phyloP scores from a whole-genome alignment of 1,284 basidiomycete species.

The Coniferiporia weirii region DNA sequence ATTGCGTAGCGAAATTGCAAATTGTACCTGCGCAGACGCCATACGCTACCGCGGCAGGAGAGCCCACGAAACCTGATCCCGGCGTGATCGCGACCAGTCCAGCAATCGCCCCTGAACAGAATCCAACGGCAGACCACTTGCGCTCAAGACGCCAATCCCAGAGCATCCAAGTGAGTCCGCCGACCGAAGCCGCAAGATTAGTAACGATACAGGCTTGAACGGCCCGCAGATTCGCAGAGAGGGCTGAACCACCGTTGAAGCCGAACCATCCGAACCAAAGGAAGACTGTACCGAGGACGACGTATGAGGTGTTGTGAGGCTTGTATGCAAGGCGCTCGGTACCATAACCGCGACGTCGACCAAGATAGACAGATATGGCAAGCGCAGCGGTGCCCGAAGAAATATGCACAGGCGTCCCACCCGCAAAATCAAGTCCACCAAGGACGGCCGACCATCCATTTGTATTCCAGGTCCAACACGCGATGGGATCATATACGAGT shows the following conservation, averaged over 20 bases:
- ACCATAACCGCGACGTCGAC: conserved; percentile 87
- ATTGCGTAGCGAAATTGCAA: conserved; percentile 92
- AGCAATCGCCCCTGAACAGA: conserved; percentile 92
- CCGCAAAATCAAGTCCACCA: conserved; percentile 91
- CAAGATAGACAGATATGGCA: conserved; percentile 90
- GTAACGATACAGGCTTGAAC: conserved; percentile 90
- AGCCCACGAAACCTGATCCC: conserved; percentile 83
- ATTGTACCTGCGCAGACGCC: conserved; percentile 80
- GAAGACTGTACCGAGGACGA: conserved; percentile 88
- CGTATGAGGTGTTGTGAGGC: conserved; percentile 83
- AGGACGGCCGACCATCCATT: conserved; percentile 80
- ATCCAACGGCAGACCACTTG: conserved; percentile 92
- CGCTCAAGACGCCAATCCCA: conserved; percentile 90
- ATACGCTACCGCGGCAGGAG: conserved; percentile 80
- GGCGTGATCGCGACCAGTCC: conserved; percentile 93
- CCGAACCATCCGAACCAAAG: conserved; percentile 99
- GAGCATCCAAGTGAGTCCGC: conserved; percentile 93
- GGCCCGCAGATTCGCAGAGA: conserved; percentile 84
- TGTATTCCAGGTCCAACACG: conserved; percentile 92
- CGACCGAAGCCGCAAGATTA: conserved; percentile 82
- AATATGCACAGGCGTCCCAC: conserved; percentile 87
- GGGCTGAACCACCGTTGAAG: conserved; percentile 60
- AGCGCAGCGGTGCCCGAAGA: conserved; percentile 87
- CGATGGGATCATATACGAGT: conserved; percentile 89
- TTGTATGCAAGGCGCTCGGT: conserved; percentile 89